These are phyloP conservation scores for Blastobotrys parvus DNA, from an alignment of 805 yeast species.

Conservation along the genomic window DNA sequence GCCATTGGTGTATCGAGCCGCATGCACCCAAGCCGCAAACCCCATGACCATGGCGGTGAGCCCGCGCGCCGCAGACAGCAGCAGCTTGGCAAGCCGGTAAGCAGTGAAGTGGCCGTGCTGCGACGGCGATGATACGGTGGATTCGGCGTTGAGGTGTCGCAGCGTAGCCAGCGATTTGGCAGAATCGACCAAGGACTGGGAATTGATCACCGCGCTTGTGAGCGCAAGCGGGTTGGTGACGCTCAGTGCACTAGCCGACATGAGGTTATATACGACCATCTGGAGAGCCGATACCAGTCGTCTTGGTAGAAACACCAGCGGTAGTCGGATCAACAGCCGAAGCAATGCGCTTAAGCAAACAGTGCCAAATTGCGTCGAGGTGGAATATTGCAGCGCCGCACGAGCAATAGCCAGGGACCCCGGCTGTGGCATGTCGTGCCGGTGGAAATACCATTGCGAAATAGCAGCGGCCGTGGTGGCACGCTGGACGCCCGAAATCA, in stretches of 20 bases:
- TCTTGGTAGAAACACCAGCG: conserved; percentile 30
- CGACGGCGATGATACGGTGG: background rate
- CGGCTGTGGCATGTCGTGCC: conserved; percentile 18
- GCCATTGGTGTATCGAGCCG: conserved; percentile 28
- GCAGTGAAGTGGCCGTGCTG: conserved; percentile 22
- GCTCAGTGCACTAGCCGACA: conserved; percentile 23
- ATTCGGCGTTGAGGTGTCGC: conserved; percentile 2
- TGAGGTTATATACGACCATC: conserved; percentile 17
- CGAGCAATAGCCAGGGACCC: conserved; percentile 13
- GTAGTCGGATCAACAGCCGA: conserved; percentile 27
- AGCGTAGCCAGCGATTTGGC: conserved; percentile 22
- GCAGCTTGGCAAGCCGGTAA: conserved; percentile 30
- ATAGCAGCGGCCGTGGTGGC: conserved; percentile 29
- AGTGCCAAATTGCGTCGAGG: conserved; percentile 29
- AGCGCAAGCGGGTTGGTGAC: conserved; percentile 31
- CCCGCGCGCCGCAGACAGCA: conserved; percentile 30
- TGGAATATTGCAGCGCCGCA: conserved; percentile 22
- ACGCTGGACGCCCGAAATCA: conserved; percentile 31
- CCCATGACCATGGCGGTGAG: conserved; percentile 31
- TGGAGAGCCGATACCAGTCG: conserved; percentile 20
- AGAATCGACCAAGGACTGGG: conserved; percentile 27
- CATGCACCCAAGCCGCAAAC: conserved; percentile 33
- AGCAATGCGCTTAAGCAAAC: conserved; percentile 28
- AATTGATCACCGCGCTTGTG: conserved; percentile 29
- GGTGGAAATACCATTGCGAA: conserved; percentile 32